Evolutionary conservation across 2,329 filamentous ascomycete genomes (phyloP).

Genomic region (Penicillium sp.): DNA sequence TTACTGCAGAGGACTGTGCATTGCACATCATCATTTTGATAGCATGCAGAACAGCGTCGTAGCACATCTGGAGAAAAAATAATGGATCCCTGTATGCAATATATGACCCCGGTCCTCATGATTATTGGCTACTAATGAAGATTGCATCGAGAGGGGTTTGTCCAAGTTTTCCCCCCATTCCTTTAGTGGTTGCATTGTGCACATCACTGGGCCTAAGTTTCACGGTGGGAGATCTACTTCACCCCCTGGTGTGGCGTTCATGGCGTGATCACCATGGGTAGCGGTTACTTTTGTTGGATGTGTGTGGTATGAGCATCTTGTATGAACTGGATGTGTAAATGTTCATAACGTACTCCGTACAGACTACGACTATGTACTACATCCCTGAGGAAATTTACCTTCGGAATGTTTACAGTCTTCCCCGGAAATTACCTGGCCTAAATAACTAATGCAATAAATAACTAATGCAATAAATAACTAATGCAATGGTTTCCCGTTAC

Average conservation of each 20-base stretch:
- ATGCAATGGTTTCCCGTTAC: not conserved
- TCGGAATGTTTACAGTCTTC: not conserved
- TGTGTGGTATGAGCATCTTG: not conserved
- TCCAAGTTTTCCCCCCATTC: not conserved
- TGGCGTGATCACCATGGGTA: constrained; percentile 17
- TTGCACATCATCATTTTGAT: constrained; percentile 17
- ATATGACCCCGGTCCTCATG: not conserved
- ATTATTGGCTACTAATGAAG: not conserved
- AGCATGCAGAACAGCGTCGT: constrained; percentile 6
- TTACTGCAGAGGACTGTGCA: constrained; percentile 13
- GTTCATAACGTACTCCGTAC: not conserved
- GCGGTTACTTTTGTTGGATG: not conserved
- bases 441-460: not conserved
- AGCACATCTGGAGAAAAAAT: constrained; percentile 1
- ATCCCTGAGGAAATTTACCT: not conserved
- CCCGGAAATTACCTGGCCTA: constrained; percentile 3
- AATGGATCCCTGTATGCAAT: constrained; percentile 5
- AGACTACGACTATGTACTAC: not conserved
- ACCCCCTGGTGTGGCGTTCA: constrained; percentile 12
- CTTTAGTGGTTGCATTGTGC: constrained; percentile 13
- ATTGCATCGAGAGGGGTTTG: not conserved
- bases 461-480: not conserved
- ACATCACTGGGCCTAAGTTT: constrained; percentile 22
- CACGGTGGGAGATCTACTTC: constrained; percentile 16
- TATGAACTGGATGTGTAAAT: not conserved